phyloP scores from a whole-genome alignment of 73 alveolate genomes.

The Effrenium voratum region DNA sequence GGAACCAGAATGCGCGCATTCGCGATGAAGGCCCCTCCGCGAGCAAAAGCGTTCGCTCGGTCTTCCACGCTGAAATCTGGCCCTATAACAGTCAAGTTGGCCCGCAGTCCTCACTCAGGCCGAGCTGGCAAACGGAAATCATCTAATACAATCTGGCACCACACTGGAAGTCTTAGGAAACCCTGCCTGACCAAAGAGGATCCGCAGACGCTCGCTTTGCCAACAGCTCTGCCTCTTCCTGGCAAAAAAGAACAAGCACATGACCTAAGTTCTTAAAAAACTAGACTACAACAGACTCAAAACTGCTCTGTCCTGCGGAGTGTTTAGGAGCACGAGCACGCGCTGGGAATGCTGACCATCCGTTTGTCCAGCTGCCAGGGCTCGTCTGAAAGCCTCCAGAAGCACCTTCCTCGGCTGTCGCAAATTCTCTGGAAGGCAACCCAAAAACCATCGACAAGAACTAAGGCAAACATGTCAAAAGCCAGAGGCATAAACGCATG shows the following conservation, averaged over 20 bases:
- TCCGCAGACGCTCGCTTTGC: conserved; percentile 77
- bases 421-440: neutral
- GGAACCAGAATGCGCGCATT: conserved; percentile 73
- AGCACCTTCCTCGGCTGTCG: conserved; percentile 23
- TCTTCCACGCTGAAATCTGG: conserved; percentile 52
- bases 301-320: conserved; percentile 54
- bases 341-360: conserved; percentile 40
- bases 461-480: neutral
- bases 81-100: conserved; percentile 48
- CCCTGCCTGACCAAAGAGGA: conserved; percentile 66
- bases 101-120: conserved; percentile 4
- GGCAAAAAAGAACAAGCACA: neutral
- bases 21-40: conserved; percentile 58
- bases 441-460: neutral
- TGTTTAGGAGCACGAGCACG: conserved; percentile 30
- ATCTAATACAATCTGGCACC: neutral
- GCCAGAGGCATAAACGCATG: neutral
- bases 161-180: neutral
- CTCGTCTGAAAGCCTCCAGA: conserved; percentile 38
- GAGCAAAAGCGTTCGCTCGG: conserved; percentile 49
- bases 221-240: conserved; percentile 72
- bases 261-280: neutral
- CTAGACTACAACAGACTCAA: no score
- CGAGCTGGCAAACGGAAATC: neutral
- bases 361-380: conserved; percentile 29